Base-by-base conservation (phyloP, 202 grass and related monocot species). In the Musa balbisiana region DNA sequence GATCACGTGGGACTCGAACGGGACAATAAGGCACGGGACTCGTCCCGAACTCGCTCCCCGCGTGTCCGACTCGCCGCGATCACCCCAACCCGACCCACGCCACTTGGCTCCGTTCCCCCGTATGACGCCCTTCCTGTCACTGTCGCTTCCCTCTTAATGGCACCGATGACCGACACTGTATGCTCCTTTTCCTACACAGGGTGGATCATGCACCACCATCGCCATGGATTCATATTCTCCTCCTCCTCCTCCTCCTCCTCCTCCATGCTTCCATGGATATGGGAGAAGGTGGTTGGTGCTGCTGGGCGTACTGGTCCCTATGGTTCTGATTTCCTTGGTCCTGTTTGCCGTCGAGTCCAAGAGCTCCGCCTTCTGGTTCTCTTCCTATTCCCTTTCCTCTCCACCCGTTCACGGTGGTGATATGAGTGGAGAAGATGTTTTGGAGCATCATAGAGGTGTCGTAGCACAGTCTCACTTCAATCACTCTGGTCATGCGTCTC, bases 261-360 rank as follows among this genome's bases (percentile, higher is more conserved):
- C 55, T 16, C 75, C 72, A 83, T 88, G 81, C 2, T 51, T 84
- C 58, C 79, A 73, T 69, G 85, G 62, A 60, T 20, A 71, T 33
- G 76, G 64, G 43, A 26, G 23, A 19, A 16, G 11, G 16, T 64
- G 11, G 16, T 64, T 17, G 19, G 56, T 53, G 0, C 50, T 71
- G 71, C 52, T 72, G 33, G 0, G 5, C 27, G 92, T 83, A 53
- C 72, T 83, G 51, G 74, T 67, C 70, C 64, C 76, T 14, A 52
- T 69, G 1, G 25, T 70, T 52, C 25, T 86, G 26, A 51, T 76
- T 8, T 60, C 56, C 15, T 60, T 60, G 73, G 71, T 79, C 80
- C 20, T 79, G 14, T n/a, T 77, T 52, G 21, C 23, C n/a, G 21
- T 77, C 1, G 55, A 84, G 80, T 73, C 83, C 9, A 54, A 56